phyloP scores from a whole-genome alignment of 148 eudicot genomes.

The Spergularia marina region DNA sequence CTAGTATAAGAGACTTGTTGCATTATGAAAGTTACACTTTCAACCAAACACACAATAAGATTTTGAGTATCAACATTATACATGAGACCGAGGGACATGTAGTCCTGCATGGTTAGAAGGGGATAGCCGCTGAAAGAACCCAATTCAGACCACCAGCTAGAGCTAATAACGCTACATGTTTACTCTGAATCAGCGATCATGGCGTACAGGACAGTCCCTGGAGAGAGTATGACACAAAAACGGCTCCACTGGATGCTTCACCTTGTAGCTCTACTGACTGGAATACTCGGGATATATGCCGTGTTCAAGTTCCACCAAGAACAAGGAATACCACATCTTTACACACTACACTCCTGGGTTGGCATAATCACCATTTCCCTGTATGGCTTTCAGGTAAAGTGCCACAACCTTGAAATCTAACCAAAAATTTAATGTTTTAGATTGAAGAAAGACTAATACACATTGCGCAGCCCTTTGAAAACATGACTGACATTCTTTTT shows the following conservation, averaged over 20 bases:
- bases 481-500: not conserved
- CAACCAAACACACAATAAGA: no score
- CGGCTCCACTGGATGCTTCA: slow-evolving; percentile 38
- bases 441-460: no score
- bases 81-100: no score
- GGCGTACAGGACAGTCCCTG: slow-evolving; percentile 51
- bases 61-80: no score
- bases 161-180: not conserved
- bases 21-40: no score
- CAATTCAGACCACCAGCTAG: no score
- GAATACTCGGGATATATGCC: slow-evolving; percentile 48
- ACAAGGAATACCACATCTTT: slow-evolving; percentile 28
- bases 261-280: slow-evolving; percentile 38
- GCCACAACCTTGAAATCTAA: not conserved
- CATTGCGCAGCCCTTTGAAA: not conserved
- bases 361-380: slow-evolving; percentile 48
- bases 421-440: no score
- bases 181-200: slow-evolving; percentile 38
- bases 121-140: no score
- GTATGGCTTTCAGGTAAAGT: slow-evolving; percentile 48
- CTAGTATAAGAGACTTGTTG: no score
- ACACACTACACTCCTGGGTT: slow-evolving; percentile 59
- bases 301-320: slow-evolving; percentile 53
- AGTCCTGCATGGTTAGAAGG: no score
- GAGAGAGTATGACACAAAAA: slow-evolving; percentile 32